Evolutionary conservation across 495 filamentous ascomycete species (phyloP).

Genomic region (Aspergillus funiculosus): DNA sequence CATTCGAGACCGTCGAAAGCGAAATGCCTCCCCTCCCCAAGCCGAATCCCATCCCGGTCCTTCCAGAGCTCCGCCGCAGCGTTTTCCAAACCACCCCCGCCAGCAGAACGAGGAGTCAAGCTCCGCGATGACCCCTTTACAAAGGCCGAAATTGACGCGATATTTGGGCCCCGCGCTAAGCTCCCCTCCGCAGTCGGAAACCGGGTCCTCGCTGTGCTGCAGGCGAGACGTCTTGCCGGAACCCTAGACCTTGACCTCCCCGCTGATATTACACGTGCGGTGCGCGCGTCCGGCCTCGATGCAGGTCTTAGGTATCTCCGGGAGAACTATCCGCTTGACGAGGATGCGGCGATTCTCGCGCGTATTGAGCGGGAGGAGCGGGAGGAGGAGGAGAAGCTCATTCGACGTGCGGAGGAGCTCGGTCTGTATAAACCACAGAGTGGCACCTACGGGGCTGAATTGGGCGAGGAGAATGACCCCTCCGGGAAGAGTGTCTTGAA

Average conservation of each 20-base stretch:
- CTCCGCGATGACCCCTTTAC: constrained; percentile 34
- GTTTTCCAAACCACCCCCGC: constrained; percentile 9
- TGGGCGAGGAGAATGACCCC: constrained; percentile 35
- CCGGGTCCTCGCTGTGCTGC: constrained; percentile 59
- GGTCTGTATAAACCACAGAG: constrained; percentile 50
- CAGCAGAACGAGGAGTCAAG: constrained; percentile 21
- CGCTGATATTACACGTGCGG: constrained; percentile 38
- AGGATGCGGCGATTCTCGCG: constrained; percentile 58
- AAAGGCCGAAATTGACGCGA: constrained; percentile 47
- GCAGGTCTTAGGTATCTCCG: constrained; percentile 65
- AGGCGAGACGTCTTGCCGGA: constrained; percentile 68
- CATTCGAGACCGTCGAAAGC: not conserved
- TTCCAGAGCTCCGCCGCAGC: constrained; percentile 23
- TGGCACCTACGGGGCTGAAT: constrained; percentile 38
- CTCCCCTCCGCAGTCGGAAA: constrained; percentile 53
- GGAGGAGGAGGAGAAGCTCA: constrained; percentile 36
- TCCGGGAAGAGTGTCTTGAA: constrained; percentile 45
- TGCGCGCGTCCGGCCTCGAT: constrained; percentile 30
- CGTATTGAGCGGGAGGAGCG: constrained; percentile 55
- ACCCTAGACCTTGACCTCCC: constrained; percentile 57
- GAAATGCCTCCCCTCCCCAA: not conserved
- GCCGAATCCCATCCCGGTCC: constrained; percentile 13
- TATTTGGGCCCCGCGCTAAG: constrained; percentile 52
- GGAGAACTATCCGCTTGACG: constrained; percentile 62
- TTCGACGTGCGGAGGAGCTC: constrained; percentile 39